Conservation (phyloP, 2,329 filamentous ascomycete species). For the Phialemonium atrogriseum region DNA sequence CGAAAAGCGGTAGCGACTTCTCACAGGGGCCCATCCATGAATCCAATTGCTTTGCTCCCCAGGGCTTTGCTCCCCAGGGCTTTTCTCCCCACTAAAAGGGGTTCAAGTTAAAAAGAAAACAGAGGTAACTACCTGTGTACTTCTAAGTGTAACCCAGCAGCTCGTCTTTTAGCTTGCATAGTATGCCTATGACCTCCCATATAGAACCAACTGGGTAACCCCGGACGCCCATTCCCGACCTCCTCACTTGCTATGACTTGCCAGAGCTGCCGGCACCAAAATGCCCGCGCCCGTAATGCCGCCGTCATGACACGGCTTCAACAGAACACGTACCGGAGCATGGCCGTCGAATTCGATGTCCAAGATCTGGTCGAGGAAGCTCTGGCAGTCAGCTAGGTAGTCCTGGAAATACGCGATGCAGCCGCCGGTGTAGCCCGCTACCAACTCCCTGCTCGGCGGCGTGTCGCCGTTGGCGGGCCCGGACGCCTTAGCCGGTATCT, state of each 20-base stretch:
- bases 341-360: conserved; percentile 25
- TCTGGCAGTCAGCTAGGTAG: conserved; percentile 14
- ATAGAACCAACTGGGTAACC: too few relatives aligned
- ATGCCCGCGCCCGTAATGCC: conserved; percentile 56
- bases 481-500: conserved; percentile 36
- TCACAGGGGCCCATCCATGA: too few relatives aligned
- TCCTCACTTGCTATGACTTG: conserved; percentile 17
- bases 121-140: too few relatives aligned
- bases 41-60: too few relatives aligned
- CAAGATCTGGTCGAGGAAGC: conserved; percentile 45
- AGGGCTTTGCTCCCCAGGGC: too few relatives aligned
- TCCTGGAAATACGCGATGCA: conserved; percentile 59
- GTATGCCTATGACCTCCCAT: too few relatives aligned
- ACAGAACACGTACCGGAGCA: conserved; percentile 30
- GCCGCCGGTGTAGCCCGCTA: conserved; percentile 72
- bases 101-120: too few relatives aligned
- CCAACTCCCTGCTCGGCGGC: conserved; percentile 40
- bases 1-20: too few relatives aligned
- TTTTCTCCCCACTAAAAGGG: too few relatives aligned
- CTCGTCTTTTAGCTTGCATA: too few relatives aligned
- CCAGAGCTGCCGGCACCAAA: conserved; percentile 39
- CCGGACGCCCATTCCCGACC: too few relatives aligned
- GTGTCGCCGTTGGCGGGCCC: conserved; percentile 7
- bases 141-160: too few relatives aligned
- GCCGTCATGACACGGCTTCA: conserved; percentile 52